These are phyloP conservation scores for Kuraishia floccosa DNA, from an alignment of 805 yeast species.

Conservation along the genomic window DNA sequence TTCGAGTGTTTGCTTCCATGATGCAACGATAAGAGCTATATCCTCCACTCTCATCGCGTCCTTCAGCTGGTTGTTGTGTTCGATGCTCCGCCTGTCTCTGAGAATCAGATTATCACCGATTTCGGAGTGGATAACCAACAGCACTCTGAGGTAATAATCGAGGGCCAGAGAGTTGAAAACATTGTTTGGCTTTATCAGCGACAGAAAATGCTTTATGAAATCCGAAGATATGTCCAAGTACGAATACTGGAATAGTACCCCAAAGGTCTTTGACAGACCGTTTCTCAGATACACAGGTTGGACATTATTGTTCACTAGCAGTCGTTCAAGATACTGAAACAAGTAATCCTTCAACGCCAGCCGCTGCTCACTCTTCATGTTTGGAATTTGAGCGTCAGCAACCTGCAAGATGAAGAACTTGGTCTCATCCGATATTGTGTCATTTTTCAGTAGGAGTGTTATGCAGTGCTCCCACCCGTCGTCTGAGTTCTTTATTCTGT, in stretches of 20 bases:
- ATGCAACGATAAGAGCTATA: slow-evolving; percentile 47
- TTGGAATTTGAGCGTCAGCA: slow-evolving; percentile 42
- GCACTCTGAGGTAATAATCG: slow-evolving; percentile 68
- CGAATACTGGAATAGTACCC: slow-evolving; percentile 34
- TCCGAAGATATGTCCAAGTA: slow-evolving; percentile 38
- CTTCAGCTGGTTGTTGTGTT: slow-evolving; percentile 62
- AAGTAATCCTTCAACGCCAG: slow-evolving; percentile 32
- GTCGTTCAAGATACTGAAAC: slow-evolving; percentile 28
- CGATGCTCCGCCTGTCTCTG: slow-evolving; percentile 50
- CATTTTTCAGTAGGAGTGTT: slow-evolving; percentile 26
- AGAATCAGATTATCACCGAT: slow-evolving; percentile 86
- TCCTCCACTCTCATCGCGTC: slow-evolving; percentile 75
- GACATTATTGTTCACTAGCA: slow-evolving; percentile 11
- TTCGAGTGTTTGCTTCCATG: slow-evolving; percentile 55
- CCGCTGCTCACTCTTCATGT: slow-evolving; percentile 32
- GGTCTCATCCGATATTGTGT: slow-evolving; percentile 34
- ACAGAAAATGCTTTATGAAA: slow-evolving; percentile 37
- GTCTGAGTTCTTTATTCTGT: slow-evolving; percentile 37
- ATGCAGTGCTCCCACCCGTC: slow-evolving; percentile 47
- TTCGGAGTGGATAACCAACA: slow-evolving; percentile 73
- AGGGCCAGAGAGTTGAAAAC: slow-evolving; percentile 29
- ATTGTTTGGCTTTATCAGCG: slow-evolving; percentile 18
- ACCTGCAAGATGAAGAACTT: slow-evolving; percentile 65
- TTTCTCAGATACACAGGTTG: slow-evolving; percentile 38
- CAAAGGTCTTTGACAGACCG: slow-evolving; percentile 45